phyloP scores from a whole-genome alignment of 2,329 filamentous ascomycete species.

The Thermoascus crustaceus region DNA sequence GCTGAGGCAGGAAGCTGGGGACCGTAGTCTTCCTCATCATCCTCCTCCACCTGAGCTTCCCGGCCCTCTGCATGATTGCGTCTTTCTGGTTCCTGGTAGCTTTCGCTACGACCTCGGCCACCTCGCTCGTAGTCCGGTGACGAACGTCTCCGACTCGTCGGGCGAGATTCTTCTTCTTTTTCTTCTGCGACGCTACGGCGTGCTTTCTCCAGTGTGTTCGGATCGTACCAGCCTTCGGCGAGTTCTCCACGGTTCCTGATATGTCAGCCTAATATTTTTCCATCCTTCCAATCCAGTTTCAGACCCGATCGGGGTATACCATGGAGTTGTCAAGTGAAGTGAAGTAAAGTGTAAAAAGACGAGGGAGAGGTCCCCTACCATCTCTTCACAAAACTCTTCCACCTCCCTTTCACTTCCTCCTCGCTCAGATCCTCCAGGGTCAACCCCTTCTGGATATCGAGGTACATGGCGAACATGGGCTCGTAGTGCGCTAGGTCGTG shows the following conservation, averaged over 20 bases:
- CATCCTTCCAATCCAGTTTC: not conserved
- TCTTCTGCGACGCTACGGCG: constrained; percentile 22
- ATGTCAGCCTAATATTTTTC: constrained; percentile 36
- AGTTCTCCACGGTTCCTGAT: constrained; percentile 74
- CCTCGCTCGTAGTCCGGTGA: constrained; percentile 17
- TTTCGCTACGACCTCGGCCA: constrained; percentile 12
- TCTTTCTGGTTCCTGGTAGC: constrained; percentile 7
- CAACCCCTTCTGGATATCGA: constrained; percentile 78
- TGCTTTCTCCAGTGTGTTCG: constrained; percentile 55
- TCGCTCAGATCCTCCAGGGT: constrained; percentile 61
- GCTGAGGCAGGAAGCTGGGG: constrained; percentile 39
- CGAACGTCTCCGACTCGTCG: constrained; percentile 4
- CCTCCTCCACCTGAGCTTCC: constrained; percentile 16
- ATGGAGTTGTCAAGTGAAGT: not conserved
- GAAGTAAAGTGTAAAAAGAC: constrained; percentile 3
- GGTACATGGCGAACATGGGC: constrained; percentile 71
- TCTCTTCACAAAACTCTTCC: constrained; percentile 86
- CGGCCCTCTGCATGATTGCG: constrained; percentile 3
- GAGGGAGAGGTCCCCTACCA: constrained; percentile 51
- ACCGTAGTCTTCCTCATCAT: constrained; percentile 51
- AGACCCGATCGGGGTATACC: not conserved
- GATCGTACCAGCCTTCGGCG: constrained; percentile 89
- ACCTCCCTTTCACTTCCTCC: constrained; percentile 70
- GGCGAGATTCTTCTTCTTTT: constrained; percentile 9
- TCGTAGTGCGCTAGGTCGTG: constrained; percentile 58